Conservation (phyloP, 1,139 yeast genomes). For the Suhomyces panamericanus region DNA sequence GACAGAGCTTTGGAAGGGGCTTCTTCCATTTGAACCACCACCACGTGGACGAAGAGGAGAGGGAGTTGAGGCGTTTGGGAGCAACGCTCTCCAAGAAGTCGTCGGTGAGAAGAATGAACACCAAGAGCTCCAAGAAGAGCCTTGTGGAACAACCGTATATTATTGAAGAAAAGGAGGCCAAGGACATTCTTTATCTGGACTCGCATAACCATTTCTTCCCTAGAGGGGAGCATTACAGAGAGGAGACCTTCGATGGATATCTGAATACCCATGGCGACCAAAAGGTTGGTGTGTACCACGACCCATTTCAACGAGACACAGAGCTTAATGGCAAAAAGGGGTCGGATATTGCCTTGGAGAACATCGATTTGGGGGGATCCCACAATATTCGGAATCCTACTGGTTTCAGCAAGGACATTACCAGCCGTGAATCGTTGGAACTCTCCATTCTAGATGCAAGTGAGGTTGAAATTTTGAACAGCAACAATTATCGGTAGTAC, state of each 20-base stretch:
- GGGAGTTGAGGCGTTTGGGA: conserved; percentile 34
- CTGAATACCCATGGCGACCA: conserved; percentile 7
- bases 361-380: not conserved
- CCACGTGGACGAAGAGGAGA: conserved; percentile 20
- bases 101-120: conserved; percentile 13
- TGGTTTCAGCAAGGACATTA: not conserved
- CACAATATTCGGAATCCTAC: not conserved
- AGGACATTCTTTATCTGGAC: conserved; percentile 15
- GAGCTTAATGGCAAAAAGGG: conserved; percentile 1
- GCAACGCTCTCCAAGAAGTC: conserved; percentile 25
- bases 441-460: conserved; percentile 31
- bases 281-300: conserved; percentile 1
- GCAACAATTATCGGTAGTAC: conserved; percentile 10
- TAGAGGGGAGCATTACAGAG: conserved; percentile 16
- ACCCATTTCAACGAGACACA: not conserved
- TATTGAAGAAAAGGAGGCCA: conserved; percentile 16
- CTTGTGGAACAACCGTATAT: conserved; percentile 7
- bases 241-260: conserved; percentile 23
- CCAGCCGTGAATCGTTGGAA: conserved; percentile 2
- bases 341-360: not conserved
- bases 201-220: conserved; percentile 10
- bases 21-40: conserved; percentile 11
- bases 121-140: conserved; percentile 4
- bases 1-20: conserved; percentile 7
- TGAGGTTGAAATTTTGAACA: conserved; percentile 30